Conservation (phyloP, 768 basidiomycete genomes). For the Clathrus columnatus region DNA sequence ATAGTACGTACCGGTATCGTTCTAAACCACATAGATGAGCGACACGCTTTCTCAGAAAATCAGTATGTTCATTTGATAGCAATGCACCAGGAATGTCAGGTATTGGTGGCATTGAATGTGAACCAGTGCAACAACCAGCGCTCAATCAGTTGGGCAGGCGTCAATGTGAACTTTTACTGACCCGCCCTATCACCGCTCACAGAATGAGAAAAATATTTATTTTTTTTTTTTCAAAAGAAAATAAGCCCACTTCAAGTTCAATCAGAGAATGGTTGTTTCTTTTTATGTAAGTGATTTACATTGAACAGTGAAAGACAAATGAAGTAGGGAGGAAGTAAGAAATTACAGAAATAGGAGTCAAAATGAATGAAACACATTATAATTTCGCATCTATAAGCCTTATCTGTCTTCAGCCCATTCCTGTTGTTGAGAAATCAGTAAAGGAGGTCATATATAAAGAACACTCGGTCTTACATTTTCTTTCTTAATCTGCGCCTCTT, state of each 20-base stretch:
- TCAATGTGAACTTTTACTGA: too few species aligned
- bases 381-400: slow-evolving; percentile 16
- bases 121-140: not conserved
- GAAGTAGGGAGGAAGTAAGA: not conserved
- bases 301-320: not conserved
- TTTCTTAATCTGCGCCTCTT: slow-evolving; percentile 99
- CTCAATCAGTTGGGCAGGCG: not conserved
- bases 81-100: slow-evolving; percentile 65
- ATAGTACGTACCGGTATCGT: slow-evolving; percentile 46
- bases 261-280: too few species aligned
- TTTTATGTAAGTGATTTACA: too few species aligned
- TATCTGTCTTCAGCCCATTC: slow-evolving; percentile 94
- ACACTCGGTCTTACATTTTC: slow-evolving; percentile 72
- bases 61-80: slow-evolving; percentile 47
- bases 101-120: slow-evolving; percentile 21
- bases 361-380: not conserved
- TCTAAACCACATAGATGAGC: slow-evolving; percentile 56
- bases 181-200: too few species aligned
- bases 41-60: slow-evolving; percentile 59
- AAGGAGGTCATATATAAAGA: not conserved
- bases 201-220: not conserved
- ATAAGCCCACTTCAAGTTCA: too few species aligned
- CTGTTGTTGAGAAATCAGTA: slow-evolving; percentile 27
- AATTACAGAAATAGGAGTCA: not conserved
- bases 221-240: too few species aligned